Percentiles rank a stretch among this genome's conserved stretches.
Conservation (phyloP, 352 stramenopile genomes). For the Albugo candida region DNA sequence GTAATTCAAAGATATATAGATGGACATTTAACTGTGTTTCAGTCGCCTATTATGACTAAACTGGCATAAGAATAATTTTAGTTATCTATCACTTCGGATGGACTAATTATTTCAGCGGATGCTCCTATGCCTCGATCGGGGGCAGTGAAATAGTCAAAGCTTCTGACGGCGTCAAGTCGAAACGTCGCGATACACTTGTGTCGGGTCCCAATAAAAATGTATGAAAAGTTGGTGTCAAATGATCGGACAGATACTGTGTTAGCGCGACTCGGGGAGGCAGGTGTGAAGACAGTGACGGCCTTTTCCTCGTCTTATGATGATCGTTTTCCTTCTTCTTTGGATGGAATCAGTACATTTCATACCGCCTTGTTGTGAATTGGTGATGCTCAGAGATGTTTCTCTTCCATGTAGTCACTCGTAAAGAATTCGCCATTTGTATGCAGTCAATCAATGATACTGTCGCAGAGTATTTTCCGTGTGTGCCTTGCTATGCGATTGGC, state of each 20-base stretch:
- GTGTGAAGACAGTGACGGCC: constrained; percentile 25
- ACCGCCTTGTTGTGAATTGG: not conserved
- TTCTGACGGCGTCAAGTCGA: too few species aligned
- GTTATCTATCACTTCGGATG: too few species aligned
- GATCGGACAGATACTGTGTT: constrained; percentile 11
- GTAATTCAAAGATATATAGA: too few species aligned
- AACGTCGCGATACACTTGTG: too few species aligned
- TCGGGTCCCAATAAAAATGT: too few species aligned
- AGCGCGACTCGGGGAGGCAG: constrained; percentile 22
- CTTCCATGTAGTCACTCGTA: constrained; percentile 22
- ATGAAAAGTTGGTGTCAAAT: too few species aligned
- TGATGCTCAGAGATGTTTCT: not conserved
- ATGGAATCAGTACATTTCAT: constrained; percentile 36
- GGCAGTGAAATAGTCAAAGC: too few species aligned
- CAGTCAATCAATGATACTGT: constrained; percentile 54
- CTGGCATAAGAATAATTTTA: too few species aligned
- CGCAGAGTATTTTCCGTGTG: constrained; percentile 50
- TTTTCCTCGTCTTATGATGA: constrained; percentile 35
- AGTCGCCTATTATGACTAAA: too few species aligned
- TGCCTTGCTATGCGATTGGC: constrained; percentile 43
- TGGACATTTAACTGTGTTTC: too few species aligned
- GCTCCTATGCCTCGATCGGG: too few species aligned
- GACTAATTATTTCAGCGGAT: too few species aligned
- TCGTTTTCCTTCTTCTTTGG: constrained; percentile 30
- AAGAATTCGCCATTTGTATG: constrained; percentile 61